Percentiles rank a stretch among this genome's conserved stretches.
phyloP scores from a whole-genome alignment of 352 stramenopile genomes.

The Phytophthora citrophthora region DNA sequence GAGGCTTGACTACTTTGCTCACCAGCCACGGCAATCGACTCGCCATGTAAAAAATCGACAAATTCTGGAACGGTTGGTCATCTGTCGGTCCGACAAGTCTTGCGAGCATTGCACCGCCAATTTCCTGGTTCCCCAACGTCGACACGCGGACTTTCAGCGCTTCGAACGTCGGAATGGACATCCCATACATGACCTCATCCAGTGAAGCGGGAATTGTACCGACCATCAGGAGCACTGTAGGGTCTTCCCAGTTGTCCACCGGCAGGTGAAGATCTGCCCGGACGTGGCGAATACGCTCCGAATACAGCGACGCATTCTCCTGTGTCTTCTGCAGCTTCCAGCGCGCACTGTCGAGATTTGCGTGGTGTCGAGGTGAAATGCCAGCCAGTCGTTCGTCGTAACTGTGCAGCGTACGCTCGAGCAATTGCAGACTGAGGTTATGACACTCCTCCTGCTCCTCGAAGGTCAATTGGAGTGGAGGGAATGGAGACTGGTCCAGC shows the following conservation, averaged over 20 bases:
- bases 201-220: slow-evolving; percentile 47
- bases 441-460: slow-evolving; percentile 40
- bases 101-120: slow-evolving; percentile 53
- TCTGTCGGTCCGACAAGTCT: slow-evolving; percentile 46
- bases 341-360: slow-evolving; percentile 34
- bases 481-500: slow-evolving; percentile 33
- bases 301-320: slow-evolving; percentile 39
- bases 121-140: slow-evolving; percentile 28
- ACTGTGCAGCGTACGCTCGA: slow-evolving; percentile 42
- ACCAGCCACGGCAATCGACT: slow-evolving; percentile 38
- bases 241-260: slow-evolving; percentile 32
- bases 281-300: slow-evolving; percentile 32
- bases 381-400: slow-evolving; percentile 39
- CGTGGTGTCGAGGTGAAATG: slow-evolving; percentile 24
- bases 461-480: slow-evolving; percentile 29
- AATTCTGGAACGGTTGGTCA: slow-evolving; percentile 46
- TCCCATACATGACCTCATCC: slow-evolving; percentile 69
- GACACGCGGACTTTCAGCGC: slow-evolving; percentile 37
- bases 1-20: slow-evolving; percentile 46
- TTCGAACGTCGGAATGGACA: slow-evolving; percentile 45
- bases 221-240: slow-evolving; percentile 40
- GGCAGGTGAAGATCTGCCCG: slow-evolving; percentile 34
- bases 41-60: slow-evolving; percentile 55
- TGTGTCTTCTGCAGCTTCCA: slow-evolving; percentile 45
- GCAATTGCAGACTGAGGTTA: slow-evolving; percentile 35